Conservation (phyloP, 2,329 filamentous ascomycete species). For the Hypomyces perniciosus region DNA sequence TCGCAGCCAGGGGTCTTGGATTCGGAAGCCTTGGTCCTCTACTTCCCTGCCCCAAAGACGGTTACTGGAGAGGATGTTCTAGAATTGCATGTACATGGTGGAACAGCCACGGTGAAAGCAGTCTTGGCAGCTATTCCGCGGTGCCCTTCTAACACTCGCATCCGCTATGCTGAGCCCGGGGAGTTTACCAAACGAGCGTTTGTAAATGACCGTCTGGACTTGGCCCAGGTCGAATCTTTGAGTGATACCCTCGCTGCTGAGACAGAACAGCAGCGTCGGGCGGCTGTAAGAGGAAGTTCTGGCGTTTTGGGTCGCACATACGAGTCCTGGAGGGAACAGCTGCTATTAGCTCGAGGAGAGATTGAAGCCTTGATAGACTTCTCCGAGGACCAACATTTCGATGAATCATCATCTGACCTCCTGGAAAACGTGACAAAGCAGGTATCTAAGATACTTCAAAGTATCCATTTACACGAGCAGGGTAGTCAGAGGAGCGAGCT, state of each 20-base stretch:
- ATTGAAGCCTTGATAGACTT: constrained; percentile 96
- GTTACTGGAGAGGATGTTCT: constrained; percentile 90
- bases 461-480: constrained; percentile 63
- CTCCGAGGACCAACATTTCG: constrained; percentile 94
- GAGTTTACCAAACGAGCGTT: constrained; percentile 95
- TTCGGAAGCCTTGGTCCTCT: constrained; percentile 71
- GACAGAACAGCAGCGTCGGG: constrained; percentile 87
- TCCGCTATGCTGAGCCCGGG: constrained; percentile 88
- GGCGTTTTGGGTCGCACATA: constrained; percentile 68
- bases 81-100: constrained; percentile 92
- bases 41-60: constrained; percentile 74
- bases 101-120: constrained; percentile 79
- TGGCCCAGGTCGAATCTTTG: constrained; percentile 72
- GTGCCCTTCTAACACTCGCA: constrained; percentile 33
- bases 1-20: constrained; percentile 57
- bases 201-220: constrained; percentile 74
- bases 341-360: constrained; percentile 80
- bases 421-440: constrained; percentile 62
- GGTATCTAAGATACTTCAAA: constrained; percentile 52
- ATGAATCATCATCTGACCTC: constrained; percentile 72
- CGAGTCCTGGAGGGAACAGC: constrained; percentile 69
- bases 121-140: constrained; percentile 71
- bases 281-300: constrained; percentile 73
- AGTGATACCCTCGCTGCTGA: constrained; percentile 60
- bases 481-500: constrained; percentile 81